Base-by-base conservation (phyloP, 1,284 basidiomycete species). In the Leccinum proximum region DNA sequence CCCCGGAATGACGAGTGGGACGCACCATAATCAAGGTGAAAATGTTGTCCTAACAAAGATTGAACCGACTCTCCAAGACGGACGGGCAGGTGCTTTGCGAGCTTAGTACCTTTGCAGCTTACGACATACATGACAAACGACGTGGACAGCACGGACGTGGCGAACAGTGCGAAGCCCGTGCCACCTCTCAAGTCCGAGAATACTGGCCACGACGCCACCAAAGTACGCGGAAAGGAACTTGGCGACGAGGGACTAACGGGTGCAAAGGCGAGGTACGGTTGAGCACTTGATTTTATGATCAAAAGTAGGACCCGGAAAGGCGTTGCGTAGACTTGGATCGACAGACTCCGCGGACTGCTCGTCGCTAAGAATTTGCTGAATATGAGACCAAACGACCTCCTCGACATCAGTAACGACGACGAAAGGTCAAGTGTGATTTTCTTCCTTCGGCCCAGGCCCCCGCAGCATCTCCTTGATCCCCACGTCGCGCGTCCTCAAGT, bases 1-100 rank as follows among this genome's bases (percentile, higher is more conserved):
- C 48, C 33, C 48, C 78, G 74, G 79, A 79, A 80, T 75, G 67
- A 80, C 78, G 48, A 76, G 14, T 30, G 22, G 10, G 4, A 78
- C 88, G 66, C 70, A 93, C 91, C 93, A 76, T 92, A 95, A 96
- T 83, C 73, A 94, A 96, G 1, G 92, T 92, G 71, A 92, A 90
- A 18, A 89, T 80, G 69, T 94, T 94, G 77, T 96, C 93, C 77
- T 93, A 89, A 13, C 92, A 92, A 0, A 94, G 88, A 65, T 30
- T 90, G 93, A 58, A 88, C 77, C 54, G 94, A 78, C 64, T 89
- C 91, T 71, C 80, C 76, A 70, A 85, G 74, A 7, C 90, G 87
- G 8, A 86, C 84, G 56, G 82, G 77, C 26, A 89, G 76, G 76
- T 85, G 92, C 69, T 85, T 86, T 58, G 75, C 70, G 5, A 87